Evolutionary conservation across 1,284 basidiomycete species (phyloP).

Genomic region (Volvariella surrecta): DNA sequence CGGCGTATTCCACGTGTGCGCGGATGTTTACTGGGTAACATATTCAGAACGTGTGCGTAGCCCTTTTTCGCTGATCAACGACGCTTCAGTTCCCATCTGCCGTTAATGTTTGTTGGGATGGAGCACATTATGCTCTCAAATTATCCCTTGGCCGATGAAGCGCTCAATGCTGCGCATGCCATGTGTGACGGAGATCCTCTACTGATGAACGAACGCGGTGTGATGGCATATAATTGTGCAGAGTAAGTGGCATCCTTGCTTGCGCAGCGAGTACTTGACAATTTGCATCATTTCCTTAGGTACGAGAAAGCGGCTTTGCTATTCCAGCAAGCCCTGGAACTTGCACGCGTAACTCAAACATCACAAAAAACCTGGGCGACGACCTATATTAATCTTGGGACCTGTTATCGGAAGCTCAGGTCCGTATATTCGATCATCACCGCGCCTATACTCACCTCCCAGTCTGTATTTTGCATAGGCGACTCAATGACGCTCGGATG

Average conservation of each 20-base stretch:
- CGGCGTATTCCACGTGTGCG: slow-evolving; percentile 94
- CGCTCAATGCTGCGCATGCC: slow-evolving; percentile 70
- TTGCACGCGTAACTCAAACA: slow-evolving; percentile 77
- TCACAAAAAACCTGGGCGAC: slow-evolving; percentile 79
- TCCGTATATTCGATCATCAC: slow-evolving; percentile 25
- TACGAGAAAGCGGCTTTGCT: slow-evolving; percentile 62
- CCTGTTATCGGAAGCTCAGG: slow-evolving; percentile 75
- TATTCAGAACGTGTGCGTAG: not conserved
- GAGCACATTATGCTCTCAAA: slow-evolving; percentile 93
- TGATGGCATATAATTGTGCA: slow-evolving; percentile 83
- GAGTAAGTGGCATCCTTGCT: slow-evolving; percentile 46
- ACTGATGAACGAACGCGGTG: slow-evolving; percentile 87
- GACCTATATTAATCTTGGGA: slow-evolving; percentile 87
- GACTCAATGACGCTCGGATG: slow-evolving; percentile 58
- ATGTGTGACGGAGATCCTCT: slow-evolving; percentile 87
- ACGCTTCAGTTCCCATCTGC: slow-evolving; percentile 73
- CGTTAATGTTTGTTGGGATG: slow-evolving; percentile 95
- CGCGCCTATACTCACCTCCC: not conserved
- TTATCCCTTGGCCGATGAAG: slow-evolving; percentile 76
- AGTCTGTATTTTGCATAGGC: slow-evolving; percentile 30
- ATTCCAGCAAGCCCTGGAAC: slow-evolving; percentile 66
- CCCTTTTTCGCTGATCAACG: slow-evolving; percentile 8
- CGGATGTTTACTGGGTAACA: slow-evolving; percentile 88
- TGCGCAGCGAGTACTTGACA: slow-evolving; percentile 6
- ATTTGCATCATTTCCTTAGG: slow-evolving; percentile 27